Conservation (phyloP, 345 rosid species). For the Citrus reticulata region DNA sequence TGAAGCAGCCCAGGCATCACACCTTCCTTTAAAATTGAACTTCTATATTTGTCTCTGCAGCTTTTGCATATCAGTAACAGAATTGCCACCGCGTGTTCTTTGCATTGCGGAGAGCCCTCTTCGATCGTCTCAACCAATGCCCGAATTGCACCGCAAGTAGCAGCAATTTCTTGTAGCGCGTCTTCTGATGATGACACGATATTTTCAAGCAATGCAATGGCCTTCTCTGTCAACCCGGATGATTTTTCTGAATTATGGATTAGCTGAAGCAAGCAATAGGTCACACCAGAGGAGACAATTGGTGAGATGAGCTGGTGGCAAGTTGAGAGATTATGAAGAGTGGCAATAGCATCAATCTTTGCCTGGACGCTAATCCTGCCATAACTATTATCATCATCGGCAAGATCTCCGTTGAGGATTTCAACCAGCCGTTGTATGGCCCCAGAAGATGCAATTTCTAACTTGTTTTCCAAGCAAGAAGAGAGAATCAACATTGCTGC, state of each 20-base stretch:
- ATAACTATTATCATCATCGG: not conserved
- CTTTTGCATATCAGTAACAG: constrained; percentile 55
- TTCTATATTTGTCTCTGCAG: constrained; percentile 65
- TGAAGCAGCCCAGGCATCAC: constrained; percentile 79
- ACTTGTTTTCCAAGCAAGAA: constrained; percentile 66
- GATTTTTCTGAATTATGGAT: constrained; percentile 40
- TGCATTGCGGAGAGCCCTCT: constrained; percentile 62
- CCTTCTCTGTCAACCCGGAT: constrained; percentile 51
- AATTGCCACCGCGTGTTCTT: constrained; percentile 71
- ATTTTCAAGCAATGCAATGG: constrained; percentile 56
- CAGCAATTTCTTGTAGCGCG: constrained; percentile 30
- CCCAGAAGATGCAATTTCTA: constrained; percentile 54
- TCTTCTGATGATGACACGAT: constrained; percentile 31
- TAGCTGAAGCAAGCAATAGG: constrained; percentile 46
- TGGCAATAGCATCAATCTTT: constrained; percentile 55
- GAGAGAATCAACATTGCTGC: constrained; percentile 69
- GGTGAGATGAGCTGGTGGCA: constrained; percentile 48
- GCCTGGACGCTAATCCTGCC: constrained; percentile 34
- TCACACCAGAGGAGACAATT: constrained; percentile 49
- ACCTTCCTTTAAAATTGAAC: constrained; percentile 69
- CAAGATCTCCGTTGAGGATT: constrained; percentile 19
- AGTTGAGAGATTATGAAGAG: constrained; percentile 77
- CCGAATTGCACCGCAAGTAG: constrained; percentile 42
- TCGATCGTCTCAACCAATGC: constrained; percentile 69
- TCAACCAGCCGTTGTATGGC: constrained; percentile 43